These are phyloP conservation scores for Erodium maritimum DNA, from an alignment of 345 rosid genomes.

Conservation along the genomic window DNA sequence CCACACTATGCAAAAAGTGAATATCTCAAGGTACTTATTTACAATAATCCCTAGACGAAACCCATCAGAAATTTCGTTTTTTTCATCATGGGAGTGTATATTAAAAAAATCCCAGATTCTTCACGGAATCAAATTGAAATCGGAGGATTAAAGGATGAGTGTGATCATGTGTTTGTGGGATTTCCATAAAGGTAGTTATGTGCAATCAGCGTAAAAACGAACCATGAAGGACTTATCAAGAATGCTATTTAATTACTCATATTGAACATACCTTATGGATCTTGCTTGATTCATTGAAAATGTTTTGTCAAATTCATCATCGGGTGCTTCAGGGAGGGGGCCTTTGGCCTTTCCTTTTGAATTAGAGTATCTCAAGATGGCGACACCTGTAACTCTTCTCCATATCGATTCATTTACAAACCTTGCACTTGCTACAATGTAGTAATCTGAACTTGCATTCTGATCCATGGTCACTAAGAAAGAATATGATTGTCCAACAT, in stretches of 20 bases:
- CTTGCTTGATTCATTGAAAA: constrained; percentile 77
- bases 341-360: constrained; percentile 77
- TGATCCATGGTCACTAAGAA: constrained; percentile 93
- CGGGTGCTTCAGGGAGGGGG: constrained; percentile 62
- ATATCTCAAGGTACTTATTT: too few species aligned
- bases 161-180: too few species aligned
- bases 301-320: constrained; percentile 62
- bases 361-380: constrained; percentile 77
- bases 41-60: too few species aligned
- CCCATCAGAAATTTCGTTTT: too few species aligned
- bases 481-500: too few species aligned
- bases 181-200: too few species aligned
- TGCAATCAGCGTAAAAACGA: constrained; percentile 5
- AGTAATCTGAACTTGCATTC: constrained; percentile 68
- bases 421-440: constrained; percentile 90
- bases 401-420: constrained; percentile 81
- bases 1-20: too few species aligned
- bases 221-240: not conserved
- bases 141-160: too few species aligned
- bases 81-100: too few species aligned
- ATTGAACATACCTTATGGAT: constrained; percentile 76
- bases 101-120: too few species aligned
- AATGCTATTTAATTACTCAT: too few species aligned
- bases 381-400: constrained; percentile 91
- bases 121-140: too few species aligned